A percentile compares a stretch with the other conserved stretches of the same genome.
These are phyloP conservation scores for Hortiboletus campestris DNA, from an alignment of 768 basidiomycete species.

Conservation along the genomic window DNA sequence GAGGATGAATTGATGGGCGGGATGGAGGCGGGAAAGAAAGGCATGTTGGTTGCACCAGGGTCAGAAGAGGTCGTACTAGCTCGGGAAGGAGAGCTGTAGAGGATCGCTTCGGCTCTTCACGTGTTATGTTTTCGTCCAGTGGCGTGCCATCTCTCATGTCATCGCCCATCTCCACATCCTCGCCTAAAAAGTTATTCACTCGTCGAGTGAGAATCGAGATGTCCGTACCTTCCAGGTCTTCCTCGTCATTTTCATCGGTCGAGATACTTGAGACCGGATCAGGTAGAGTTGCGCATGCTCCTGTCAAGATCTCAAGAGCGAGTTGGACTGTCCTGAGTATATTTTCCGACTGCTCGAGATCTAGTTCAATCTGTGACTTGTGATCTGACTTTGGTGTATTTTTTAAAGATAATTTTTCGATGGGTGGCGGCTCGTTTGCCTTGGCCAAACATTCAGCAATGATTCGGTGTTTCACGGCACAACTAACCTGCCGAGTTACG, in stretches of 20 bases:
- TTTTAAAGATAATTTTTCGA: conserved; percentile 60
- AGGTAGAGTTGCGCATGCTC: conserved; percentile 82
- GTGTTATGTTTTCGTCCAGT: conserved; percentile 19
- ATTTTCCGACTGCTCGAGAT: conserved; percentile 72
- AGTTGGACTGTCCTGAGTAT: conserved; percentile 73
- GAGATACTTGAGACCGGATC: conserved; percentile 55
- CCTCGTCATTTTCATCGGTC: conserved; percentile 34
- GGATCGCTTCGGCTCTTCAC: conserved; percentile 30
- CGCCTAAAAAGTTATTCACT: conserved; percentile 40
- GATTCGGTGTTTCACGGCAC: neutral
- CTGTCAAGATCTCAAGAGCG: conserved; percentile 85
- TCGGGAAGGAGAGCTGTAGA: conserved; percentile 44
- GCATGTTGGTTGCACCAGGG: conserved; percentile 68
- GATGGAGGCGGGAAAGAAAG: conserved; percentile 81
- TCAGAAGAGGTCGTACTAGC: conserved; percentile 66
- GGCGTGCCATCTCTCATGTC: conserved; percentile 25
- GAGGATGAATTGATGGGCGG: conserved; percentile 74
- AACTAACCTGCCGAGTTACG: conserved; percentile 48
- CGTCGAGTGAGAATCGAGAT: conserved; percentile 7
- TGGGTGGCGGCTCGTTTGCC: conserved; percentile 46
- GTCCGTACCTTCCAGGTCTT: conserved; percentile 36
- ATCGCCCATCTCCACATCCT: conserved; percentile 41
- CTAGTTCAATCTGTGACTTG: conserved; percentile 61
- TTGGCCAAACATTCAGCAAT: conserved; percentile 22
- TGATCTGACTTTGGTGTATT: conserved; percentile 75